A percentile compares a stretch with the other conserved stretches of the same genome.
Evolutionary conservation across 2,329 filamentous ascomycete species (phyloP).

Genomic region (Apiospora saccharicola): DNA sequence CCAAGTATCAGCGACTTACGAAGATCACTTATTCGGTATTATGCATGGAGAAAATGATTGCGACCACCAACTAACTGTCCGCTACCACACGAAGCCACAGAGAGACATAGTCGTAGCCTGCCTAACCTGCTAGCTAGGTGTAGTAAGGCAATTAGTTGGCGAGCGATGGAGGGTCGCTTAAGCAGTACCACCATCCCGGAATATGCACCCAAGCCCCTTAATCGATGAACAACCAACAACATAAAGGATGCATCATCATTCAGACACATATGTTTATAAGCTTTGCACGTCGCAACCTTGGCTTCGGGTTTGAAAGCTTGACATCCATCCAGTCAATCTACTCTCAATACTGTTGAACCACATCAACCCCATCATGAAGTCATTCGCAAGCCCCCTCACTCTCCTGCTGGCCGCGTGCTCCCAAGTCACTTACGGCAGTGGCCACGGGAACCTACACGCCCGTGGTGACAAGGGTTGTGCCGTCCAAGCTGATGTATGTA

Average conservation of each 20-base stretch:
- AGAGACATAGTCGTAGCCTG: too few species aligned
- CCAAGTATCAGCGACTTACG: not conserved
- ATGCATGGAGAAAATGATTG: too few species aligned
- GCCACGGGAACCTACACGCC: not conserved
- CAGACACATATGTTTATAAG: not conserved
- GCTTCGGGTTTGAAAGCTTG: not conserved
- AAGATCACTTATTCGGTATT: too few species aligned
- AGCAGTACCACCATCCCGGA: not conserved
- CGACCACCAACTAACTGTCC: too few species aligned
- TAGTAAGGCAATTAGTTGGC: not conserved
- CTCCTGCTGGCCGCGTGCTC: not conserved
- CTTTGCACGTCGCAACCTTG: not conserved
- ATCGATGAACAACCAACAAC: not conserved
- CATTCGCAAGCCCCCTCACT: accelerated
- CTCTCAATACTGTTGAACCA: not conserved
- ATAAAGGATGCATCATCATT: not conserved
- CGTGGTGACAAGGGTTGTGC: not conserved
- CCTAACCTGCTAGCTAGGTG: too few species aligned
- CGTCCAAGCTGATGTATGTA: not conserved
- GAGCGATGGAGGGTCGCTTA: not conserved
- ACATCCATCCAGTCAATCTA: not conserved
- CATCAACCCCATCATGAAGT: not conserved
- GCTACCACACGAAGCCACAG: too few species aligned
- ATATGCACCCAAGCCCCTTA: not conserved
- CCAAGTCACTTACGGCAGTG: not conserved